phyloP scores from a whole-genome alignment of 345 rosid genomes.

The Salix purpurea region DNA sequence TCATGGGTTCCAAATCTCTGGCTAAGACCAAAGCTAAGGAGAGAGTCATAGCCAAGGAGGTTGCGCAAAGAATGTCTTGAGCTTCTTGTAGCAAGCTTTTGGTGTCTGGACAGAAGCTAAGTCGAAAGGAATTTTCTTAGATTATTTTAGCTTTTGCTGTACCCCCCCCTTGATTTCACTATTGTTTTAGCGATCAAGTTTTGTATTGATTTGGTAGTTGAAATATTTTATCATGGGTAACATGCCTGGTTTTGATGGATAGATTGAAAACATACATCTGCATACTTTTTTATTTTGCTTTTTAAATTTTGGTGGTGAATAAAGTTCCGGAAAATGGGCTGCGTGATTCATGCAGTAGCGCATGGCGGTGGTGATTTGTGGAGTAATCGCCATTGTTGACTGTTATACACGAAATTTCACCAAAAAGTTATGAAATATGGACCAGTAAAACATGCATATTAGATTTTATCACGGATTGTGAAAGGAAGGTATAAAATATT shows the following conservation, averaged over 20 bases:
- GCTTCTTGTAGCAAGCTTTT: not conserved
- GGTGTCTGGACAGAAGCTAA: not conserved
- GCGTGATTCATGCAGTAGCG: too few relatives aligned
- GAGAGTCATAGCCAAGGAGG: slow-evolving; percentile 59
- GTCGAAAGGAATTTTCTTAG: not conserved
- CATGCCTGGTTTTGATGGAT: not conserved
- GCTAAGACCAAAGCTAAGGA: slow-evolving; percentile 68
- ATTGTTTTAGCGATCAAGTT: not conserved
- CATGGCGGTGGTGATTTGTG: too few relatives aligned
- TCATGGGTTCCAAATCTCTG: slow-evolving; percentile 78
- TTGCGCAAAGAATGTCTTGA: slow-evolving; percentile 64
- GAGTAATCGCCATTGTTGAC: too few relatives aligned
- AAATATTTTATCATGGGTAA: not conserved
- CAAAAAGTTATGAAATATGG: too few relatives aligned
- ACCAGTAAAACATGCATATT: too few relatives aligned
- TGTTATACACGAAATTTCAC: too few relatives aligned
- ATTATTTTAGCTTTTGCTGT: not conserved
- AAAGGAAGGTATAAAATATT: too few relatives aligned
- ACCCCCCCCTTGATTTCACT: not conserved
- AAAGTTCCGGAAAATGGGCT: too few relatives aligned
- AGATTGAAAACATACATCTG: not conserved
- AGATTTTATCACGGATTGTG: too few relatives aligned
- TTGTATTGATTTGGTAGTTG: not conserved
- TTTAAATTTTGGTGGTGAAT: too few relatives aligned
- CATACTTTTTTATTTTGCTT: too few relatives aligned